phyloP scores from a whole-genome alignment of 495 filamentous ascomycete species.

The Rostrohypoxylon terebratum region DNA sequence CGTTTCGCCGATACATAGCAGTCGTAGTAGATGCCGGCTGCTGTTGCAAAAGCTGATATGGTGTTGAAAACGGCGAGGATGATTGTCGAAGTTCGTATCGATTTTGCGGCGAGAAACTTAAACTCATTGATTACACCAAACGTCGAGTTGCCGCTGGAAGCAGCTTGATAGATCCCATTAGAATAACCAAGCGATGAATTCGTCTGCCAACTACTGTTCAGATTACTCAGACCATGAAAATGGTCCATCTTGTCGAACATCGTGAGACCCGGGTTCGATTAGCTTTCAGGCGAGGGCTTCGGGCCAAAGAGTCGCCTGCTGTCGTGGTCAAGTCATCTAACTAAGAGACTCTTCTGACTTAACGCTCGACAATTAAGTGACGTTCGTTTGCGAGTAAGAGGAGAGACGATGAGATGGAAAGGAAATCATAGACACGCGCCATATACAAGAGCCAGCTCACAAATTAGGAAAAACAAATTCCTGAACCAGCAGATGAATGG shows the following conservation, averaged over 20 bases:
- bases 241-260: conserved; percentile 43
- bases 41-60: conserved; percentile 59
- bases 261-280: conserved; percentile 52
- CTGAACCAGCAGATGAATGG: conserved; percentile 57
- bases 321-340: conserved; percentile 63
- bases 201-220: conserved; percentile 54
- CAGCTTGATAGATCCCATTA: conserved; percentile 52
- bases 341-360: conserved; percentile 48
- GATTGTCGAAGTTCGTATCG: conserved; percentile 62
- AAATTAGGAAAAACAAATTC: conserved; percentile 61
- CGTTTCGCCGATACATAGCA: conserved; percentile 54
- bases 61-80: conserved; percentile 63
- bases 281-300: conserved; percentile 59
- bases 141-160: conserved; percentile 48
- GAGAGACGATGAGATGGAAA: conserved; percentile 45
- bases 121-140: conserved; percentile 55
- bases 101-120: conserved; percentile 58
- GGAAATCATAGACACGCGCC: conserved; percentile 36
- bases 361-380: conserved; percentile 48
- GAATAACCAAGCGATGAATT: conserved; percentile 50
- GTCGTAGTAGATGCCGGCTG: conserved; percentile 58
- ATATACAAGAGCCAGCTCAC: conserved; percentile 53
- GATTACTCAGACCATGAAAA: conserved; percentile 43
- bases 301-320: conserved; percentile 55
- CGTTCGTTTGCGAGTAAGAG: conserved; percentile 35